These are phyloP conservation scores for Chaetomium fimeti DNA, from an alignment of 495 filamentous ascomycete species.

Conservation along the genomic window DNA sequence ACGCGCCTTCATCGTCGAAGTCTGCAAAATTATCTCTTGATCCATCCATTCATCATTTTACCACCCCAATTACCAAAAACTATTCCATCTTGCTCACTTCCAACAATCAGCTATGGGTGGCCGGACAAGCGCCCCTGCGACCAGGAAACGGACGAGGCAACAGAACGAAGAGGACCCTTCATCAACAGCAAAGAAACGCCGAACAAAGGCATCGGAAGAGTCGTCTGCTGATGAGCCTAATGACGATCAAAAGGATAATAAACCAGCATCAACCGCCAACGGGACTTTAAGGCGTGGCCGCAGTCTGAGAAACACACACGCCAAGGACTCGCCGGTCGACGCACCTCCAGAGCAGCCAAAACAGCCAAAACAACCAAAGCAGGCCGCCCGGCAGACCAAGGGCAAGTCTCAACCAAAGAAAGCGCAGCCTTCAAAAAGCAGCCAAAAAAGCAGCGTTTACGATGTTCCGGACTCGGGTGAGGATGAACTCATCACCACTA, in stretches of 20 bases:
- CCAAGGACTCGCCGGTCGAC: conserved; percentile 7
- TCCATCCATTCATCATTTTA: not conserved
- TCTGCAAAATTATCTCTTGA: not conserved
- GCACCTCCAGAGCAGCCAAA: conserved; percentile 20
- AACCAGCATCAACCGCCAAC: conserved; percentile 27
- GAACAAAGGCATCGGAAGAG: conserved; percentile 24
- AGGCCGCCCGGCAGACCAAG: not conserved
- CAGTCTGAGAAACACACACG: not conserved
- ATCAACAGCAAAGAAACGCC: conserved; percentile 36
- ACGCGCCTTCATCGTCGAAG: not conserved
- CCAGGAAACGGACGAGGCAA: conserved; percentile 25
- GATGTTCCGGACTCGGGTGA: conserved; percentile 45
- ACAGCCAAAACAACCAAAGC: conserved; percentile 23
- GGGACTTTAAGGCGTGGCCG: conserved; percentile 22
- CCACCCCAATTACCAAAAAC: not conserved
- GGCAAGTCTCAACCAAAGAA: conserved; percentile 17
- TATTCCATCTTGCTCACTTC: not conserved
- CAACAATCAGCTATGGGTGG: not conserved
- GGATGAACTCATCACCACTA: conserved; percentile 32
- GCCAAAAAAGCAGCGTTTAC: conserved; percentile 33
- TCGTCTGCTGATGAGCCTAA: not conserved
- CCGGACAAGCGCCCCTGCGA: conserved; percentile 7
- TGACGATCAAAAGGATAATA: conserved; percentile 15
- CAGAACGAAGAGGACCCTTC: conserved; percentile 25
- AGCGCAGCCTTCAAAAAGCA: conserved; percentile 5